Percentiles rank a stretch among this genome's conserved stretches.
These are phyloP conservation scores for Scutellaria baicalensis DNA, from an alignment of 257 asterid genomes.

Conservation along the genomic window DNA sequence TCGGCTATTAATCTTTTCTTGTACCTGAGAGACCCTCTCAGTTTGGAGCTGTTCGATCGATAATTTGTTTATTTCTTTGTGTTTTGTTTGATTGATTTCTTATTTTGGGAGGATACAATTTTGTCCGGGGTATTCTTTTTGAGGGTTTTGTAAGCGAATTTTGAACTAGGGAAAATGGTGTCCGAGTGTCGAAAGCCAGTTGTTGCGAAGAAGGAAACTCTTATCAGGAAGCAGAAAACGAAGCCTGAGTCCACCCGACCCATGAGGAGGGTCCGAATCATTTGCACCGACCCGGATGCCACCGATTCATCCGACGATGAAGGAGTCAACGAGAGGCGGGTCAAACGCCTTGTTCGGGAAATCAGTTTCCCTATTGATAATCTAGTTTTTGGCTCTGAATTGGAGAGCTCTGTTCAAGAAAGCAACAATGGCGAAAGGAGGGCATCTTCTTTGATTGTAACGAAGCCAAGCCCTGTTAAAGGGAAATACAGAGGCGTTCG, in stretches of 20 bases:
- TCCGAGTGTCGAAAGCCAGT: constrained; percentile 31
- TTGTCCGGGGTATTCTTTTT: constrained; percentile 8
- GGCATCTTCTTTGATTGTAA: not conserved
- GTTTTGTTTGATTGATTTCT: constrained; percentile 8
- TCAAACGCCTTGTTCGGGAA: constrained; percentile 45
- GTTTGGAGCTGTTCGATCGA: not conserved
- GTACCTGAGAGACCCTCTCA: constrained; percentile 45
- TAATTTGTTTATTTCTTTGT: not conserved
- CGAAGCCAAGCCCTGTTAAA: constrained; percentile 6
- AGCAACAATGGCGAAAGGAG: constrained; percentile 42
- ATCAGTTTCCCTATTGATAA: constrained; percentile 25
- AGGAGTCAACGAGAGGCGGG: constrained; percentile 15
- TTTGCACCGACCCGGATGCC: constrained; percentile 72
- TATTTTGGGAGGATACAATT: not conserved
- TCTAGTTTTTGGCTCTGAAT: too few relatives aligned
- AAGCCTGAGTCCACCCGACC: constrained; percentile 16
- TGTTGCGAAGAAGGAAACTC: constrained; percentile 11
- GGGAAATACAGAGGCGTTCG: constrained; percentile 68
- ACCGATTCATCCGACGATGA: constrained; percentile 92
- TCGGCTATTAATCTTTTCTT: constrained; percentile 38
- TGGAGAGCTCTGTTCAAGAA: constrained; percentile 45
- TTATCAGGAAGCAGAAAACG: constrained; percentile 10
- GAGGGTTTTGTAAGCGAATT: constrained; percentile 13
- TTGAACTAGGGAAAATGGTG: constrained; percentile 14
- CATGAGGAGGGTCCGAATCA: constrained; percentile 43